Conservation (phyloP, 1,139 yeast species). For the Blastobotrys serpentis region DNA sequence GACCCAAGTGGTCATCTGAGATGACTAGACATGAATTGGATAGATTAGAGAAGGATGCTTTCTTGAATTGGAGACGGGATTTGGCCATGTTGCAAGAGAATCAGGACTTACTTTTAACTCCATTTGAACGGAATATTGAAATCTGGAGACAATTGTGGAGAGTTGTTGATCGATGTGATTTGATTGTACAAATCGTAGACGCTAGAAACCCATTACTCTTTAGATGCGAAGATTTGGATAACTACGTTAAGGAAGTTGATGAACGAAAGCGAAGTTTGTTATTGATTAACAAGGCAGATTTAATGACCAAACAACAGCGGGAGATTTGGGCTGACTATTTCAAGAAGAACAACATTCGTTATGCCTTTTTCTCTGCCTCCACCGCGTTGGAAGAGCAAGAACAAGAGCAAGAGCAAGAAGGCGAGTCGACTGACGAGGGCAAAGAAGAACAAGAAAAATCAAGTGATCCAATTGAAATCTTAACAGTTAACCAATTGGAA, state of each 20-base stretch:
- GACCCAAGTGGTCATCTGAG: slow-evolving; percentile 75
- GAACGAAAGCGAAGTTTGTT: slow-evolving; percentile 71
- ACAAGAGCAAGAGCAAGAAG: slow-evolving; percentile 24
- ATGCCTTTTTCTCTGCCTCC: slow-evolving; percentile 90
- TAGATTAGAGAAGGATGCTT: slow-evolving; percentile 84
- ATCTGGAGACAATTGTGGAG: slow-evolving; percentile 99
- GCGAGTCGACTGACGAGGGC: slow-evolving; percentile 23
- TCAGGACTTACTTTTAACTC: slow-evolving; percentile 82
- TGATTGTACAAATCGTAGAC: slow-evolving; percentile 96
- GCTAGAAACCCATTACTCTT: slow-evolving; percentile 92
- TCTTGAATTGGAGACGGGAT: slow-evolving; percentile 89
- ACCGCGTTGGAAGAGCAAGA: slow-evolving; percentile 49
- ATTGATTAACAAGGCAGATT: slow-evolving; percentile 91
- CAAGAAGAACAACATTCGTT: slow-evolving; percentile 62
- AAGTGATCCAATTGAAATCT: slow-evolving; percentile 60
- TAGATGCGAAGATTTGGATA: slow-evolving; percentile 85
- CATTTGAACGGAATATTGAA: slow-evolving; percentile 94
- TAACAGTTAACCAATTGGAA: slow-evolving; percentile 83
- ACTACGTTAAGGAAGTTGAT: slow-evolving; percentile 73
- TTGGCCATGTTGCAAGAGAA: slow-evolving; percentile 82
- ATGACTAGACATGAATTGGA: slow-evolving; percentile 80
- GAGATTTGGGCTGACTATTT: slow-evolving; percentile 85
- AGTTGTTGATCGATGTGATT: slow-evolving; percentile 91
- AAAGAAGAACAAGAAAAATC: slow-evolving; percentile 38
- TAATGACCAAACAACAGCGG: slow-evolving; percentile 75